Evolutionary conservation across 805 yeast species (phyloP).

Genomic region (Spathaspora arborariae): DNA sequence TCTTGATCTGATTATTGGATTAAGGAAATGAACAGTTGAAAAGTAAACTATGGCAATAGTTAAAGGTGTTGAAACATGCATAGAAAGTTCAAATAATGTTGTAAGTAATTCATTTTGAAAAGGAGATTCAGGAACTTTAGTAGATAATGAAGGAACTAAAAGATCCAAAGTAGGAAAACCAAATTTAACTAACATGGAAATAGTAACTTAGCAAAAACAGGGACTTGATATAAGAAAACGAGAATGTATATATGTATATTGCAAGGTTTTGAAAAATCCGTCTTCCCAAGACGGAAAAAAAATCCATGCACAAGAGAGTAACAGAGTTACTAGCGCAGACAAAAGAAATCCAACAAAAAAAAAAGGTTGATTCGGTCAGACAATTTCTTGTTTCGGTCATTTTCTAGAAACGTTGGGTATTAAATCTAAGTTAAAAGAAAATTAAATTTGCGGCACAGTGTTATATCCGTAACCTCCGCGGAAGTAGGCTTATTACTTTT

Average conservation of each 20-base stretch:
- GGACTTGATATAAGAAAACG: neutral
- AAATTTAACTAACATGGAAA: conserved; percentile 20
- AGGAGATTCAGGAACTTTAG: conserved; percentile 33
- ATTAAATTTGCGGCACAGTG: neutral
- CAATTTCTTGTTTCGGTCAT: neutral
- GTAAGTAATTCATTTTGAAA: conserved; percentile 28
- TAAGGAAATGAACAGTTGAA: conserved; percentile 50
- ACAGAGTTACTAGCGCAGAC: neutral
- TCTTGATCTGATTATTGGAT: conserved; percentile 44
- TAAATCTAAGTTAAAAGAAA: too few relatives aligned
- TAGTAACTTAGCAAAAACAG: neutral
- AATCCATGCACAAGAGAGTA: neutral
- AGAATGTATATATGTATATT: neutral
- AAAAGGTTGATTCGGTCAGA: neutral
- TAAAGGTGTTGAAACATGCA: conserved; percentile 53
- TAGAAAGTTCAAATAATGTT: conserved; percentile 34
- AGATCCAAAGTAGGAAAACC: conserved; percentile 33
- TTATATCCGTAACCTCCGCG: neutral
- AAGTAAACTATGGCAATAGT: conserved; percentile 58
- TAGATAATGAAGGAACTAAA: conserved; percentile 23
- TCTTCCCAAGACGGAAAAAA: neutral
- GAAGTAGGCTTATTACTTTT: neutral
- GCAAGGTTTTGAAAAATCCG: neutral
- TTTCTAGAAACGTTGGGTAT: neutral
- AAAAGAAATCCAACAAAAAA: neutral